Conservation (phyloP, 805 yeast species). For the Saturnispora besseyi region DNA sequence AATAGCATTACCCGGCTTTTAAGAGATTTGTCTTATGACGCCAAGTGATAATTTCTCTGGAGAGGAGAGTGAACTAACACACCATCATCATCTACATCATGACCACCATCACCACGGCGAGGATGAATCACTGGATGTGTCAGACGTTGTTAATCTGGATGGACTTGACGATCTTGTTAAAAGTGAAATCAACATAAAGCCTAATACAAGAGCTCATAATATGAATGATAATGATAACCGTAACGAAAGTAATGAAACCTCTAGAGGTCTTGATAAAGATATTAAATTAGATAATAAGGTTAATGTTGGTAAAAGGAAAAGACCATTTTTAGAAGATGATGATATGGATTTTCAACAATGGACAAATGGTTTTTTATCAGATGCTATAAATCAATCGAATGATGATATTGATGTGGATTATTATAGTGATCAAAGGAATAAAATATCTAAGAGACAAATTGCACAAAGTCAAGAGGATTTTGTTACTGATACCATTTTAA, state of each 20-base stretch:
- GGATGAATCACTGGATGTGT: slow-evolving; percentile 2
- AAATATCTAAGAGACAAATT: neutral
- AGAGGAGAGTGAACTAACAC: neutral
- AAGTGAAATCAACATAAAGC: neutral
- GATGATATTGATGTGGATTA: slow-evolving; percentile 11
- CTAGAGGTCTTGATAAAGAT: neutral
- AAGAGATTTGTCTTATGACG: neutral
- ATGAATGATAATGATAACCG: neutral
- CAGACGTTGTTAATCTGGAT: slow-evolving; percentile 6
- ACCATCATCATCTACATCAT: neutral
- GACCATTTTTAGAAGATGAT: slow-evolving; percentile 28
- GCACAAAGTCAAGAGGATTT: slow-evolving; percentile 20
- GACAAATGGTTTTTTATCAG: slow-evolving; percentile 41
- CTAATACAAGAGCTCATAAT: neutral
- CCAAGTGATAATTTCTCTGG: neutral
- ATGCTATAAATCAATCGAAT: slow-evolving; percentile 24
- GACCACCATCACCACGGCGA: neutral
- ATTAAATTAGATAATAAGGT: neutral
- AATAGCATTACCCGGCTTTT: slow-evolving; percentile 2
- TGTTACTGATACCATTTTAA: slow-evolving; percentile 62
- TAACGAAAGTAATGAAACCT: neutral
- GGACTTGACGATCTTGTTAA: slow-evolving; percentile 6
- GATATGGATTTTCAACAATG: slow-evolving; percentile 47
- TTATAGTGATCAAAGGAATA: neutral
- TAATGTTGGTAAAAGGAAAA: slow-evolving; percentile 14